phyloP scores from a whole-genome alignment of 2,329 filamentous ascomycete genomes.

The Aaosphaeria pasadenensis region DNA sequence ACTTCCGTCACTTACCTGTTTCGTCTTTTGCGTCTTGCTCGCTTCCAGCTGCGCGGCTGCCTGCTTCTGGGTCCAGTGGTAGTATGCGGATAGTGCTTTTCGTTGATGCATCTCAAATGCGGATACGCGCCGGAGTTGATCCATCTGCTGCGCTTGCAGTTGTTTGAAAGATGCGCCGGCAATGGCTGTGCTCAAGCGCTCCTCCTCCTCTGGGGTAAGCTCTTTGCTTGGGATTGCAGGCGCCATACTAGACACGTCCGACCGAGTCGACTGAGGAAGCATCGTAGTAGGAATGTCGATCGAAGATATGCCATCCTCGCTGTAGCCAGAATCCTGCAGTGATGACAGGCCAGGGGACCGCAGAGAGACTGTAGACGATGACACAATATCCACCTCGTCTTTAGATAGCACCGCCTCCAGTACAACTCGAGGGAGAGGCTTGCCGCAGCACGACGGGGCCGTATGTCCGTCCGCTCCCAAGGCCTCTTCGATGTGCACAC shows the following conservation, averaged over 20 bases:
- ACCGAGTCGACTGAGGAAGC: slow-evolving; percentile 1
- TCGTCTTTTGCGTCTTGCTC: slow-evolving; percentile 16
- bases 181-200: slow-evolving; percentile 18
- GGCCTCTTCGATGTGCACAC: slow-evolving; percentile 35
- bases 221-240: slow-evolving; percentile 6
- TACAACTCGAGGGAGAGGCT: slow-evolving; percentile 37
- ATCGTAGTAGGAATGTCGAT: slow-evolving; percentile 13
- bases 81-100: slow-evolving; percentile 24
- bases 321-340: slow-evolving; percentile 23
- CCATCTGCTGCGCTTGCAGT: slow-evolving; percentile 24
- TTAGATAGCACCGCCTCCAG: slow-evolving; percentile 38
- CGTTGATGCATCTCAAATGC: slow-evolving; percentile 31
- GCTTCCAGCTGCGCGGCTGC: slow-evolving; percentile 18
- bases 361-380: slow-evolving; percentile 4
- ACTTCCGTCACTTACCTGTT: slow-evolving; percentile 21
- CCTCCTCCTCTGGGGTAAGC: slow-evolving; percentile 10
- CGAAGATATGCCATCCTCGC: slow-evolving; percentile 22
- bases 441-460: slow-evolving; percentile 41
- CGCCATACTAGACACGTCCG: slow-evolving; percentile 2
- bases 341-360: slow-evolving; percentile 14
- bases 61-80: slow-evolving; percentile 18
- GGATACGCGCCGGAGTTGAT: slow-evolving; percentile 28
- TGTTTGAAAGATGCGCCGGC: slow-evolving; percentile 24
- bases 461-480: slow-evolving; percentile 23
- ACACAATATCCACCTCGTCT: slow-evolving; percentile 35